Evolutionary conservation across 2,329 filamentous ascomycete species (phyloP).

Genomic region (Fusarium musae): DNA sequence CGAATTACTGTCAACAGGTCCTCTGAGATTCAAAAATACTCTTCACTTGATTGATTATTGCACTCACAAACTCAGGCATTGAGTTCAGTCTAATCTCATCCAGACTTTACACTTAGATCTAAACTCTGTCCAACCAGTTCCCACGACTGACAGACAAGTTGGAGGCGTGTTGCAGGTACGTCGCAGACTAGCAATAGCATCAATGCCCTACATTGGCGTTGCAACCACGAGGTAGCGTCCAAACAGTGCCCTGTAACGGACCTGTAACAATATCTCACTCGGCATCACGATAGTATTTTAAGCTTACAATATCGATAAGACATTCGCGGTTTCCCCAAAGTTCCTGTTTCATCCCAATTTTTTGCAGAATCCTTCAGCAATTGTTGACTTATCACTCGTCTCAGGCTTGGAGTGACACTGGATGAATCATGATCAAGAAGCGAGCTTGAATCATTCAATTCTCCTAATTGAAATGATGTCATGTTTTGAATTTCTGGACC

Average conservation of each 20-base stretch:
- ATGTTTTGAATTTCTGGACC: neutral
- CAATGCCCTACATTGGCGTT: conserved; percentile 18
- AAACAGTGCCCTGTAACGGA: conserved; percentile 29
- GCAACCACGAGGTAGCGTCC: conserved; percentile 9
- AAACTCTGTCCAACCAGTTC: neutral
- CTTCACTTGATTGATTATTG: neutral
- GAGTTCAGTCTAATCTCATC: neutral
- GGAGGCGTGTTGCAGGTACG: conserved; percentile 25
- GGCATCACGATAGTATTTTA: conserved; percentile 1
- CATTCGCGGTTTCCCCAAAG: neutral
- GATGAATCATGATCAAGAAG: conserved; percentile 4
- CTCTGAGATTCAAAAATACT: neutral
- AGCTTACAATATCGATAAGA: conserved; percentile 10
- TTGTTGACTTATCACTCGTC: conserved; percentile 4
- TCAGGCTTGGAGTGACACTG: conserved; percentile 22
- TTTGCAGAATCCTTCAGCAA: neutral
- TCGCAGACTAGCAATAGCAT: conserved; percentile 22
- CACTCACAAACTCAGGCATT: neutral
- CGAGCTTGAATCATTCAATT: conserved; percentile 5
- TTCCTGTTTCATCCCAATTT: conserved; percentile 14
- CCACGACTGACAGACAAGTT: neutral
- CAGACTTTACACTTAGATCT: neutral
- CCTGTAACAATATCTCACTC: conserved; percentile 18
- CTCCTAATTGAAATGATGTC: neutral
- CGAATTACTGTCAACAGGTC: neutral